Evolutionary conservation across 2,329 filamentous ascomycete species (phyloP).

Genomic region (Malbranchea zuffiana): DNA sequence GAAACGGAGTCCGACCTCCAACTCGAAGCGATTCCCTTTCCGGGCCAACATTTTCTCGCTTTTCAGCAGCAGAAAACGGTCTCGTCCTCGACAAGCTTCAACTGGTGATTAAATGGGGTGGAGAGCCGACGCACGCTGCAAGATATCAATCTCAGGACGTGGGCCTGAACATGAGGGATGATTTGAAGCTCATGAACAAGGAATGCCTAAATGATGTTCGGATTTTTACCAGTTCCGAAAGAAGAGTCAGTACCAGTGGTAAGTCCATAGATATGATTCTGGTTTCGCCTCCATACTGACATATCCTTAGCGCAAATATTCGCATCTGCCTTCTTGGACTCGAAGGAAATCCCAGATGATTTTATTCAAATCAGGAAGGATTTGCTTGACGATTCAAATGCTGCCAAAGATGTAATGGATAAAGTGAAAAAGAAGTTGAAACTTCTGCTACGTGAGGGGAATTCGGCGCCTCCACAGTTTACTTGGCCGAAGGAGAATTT

Average conservation of each 20-base stretch:
- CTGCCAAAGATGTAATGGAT: conserved; percentile 98
- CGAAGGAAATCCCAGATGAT: conserved; percentile 73
- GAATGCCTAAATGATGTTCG: conserved; percentile 86
- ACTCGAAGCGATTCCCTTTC: conserved; percentile 74
- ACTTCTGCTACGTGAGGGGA: conserved; percentile 79
- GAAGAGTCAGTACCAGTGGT: conserved; percentile 79
- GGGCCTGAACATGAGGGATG: conserved; percentile 90
- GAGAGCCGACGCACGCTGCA: conserved; percentile 93
- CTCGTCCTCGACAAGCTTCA: conserved; percentile 91
- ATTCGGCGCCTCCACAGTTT: conserved; percentile 85
- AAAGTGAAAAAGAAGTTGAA: conserved; percentile 99
- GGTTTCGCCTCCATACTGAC: not conserved
- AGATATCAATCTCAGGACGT: conserved; percentile 93
- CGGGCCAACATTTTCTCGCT: conserved; percentile 82
- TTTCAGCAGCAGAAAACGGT: conserved; percentile 85
- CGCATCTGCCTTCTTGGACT: conserved; percentile 75
- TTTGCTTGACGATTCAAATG: conserved; percentile 91
- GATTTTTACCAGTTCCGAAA: conserved; percentile 90
- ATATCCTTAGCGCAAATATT: conserved; percentile 67
- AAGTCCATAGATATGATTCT: conserved; percentile 18
- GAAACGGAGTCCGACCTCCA: conserved; percentile 34
- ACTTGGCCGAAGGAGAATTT: conserved; percentile 92
- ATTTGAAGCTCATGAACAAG: conserved; percentile 82
- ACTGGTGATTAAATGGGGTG: conserved; percentile 97
- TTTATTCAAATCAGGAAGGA: conserved; percentile 89